phyloP scores from a whole-genome alignment of 2,329 filamentous ascomycete genomes.

The Berkeleyomyces rouxiae region DNA sequence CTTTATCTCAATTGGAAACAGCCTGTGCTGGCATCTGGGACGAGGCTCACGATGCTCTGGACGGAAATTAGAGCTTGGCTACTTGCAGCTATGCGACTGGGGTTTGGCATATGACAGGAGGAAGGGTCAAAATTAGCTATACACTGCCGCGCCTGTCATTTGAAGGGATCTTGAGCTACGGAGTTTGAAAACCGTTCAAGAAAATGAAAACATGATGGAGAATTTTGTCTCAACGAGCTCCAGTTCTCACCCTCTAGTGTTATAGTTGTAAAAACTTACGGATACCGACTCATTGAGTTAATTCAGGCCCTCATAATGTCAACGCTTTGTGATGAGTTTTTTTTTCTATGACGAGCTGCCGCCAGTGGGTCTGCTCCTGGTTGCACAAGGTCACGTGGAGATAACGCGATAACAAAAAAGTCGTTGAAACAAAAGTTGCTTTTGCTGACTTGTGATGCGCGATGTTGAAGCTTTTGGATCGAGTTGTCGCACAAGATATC shows the following conservation, averaged over 20 bases:
- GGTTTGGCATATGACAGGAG: not conserved
- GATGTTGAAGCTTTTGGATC: not conserved
- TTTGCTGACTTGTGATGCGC: no score
- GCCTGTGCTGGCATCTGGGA: not conserved
- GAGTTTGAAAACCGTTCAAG: no score
- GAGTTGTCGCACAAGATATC: no score
- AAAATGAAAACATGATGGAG: no score
- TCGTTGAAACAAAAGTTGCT: not conserved
- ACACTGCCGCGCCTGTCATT: not conserved
- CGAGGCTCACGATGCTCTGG: not conserved
- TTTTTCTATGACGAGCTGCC: no score
- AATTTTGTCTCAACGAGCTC: no score
- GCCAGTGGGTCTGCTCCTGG: not conserved
- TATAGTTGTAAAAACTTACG: no score
- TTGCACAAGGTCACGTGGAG: slow-evolving; percentile 12
- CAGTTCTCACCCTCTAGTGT: no score
- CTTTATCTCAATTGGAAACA: not conserved
- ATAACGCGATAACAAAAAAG: slow-evolving; percentile 15
- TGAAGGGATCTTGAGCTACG: no score
- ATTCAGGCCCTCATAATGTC: no score
- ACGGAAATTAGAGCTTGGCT: not conserved
- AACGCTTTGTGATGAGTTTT: no score
- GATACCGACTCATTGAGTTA: no score
- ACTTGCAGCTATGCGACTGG: not conserved
- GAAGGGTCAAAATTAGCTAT: not conserved